phyloP scores from a whole-genome alignment of 2,329 filamentous ascomycete species.

The Rutstroemia sydowiana region DNA sequence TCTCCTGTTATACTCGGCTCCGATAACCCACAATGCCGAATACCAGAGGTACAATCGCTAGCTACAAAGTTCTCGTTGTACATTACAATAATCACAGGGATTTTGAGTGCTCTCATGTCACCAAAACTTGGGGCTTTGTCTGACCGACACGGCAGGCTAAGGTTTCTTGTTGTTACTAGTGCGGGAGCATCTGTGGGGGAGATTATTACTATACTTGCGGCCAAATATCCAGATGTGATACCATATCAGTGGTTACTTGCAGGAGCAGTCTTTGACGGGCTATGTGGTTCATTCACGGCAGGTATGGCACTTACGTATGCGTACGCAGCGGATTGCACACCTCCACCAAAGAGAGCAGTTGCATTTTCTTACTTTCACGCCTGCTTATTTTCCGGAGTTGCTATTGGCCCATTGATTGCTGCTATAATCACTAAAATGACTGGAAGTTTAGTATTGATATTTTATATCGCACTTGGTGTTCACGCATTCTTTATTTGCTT shows the following conservation, averaged over 20 bases:
- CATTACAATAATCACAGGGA: conserved; percentile 65
- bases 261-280: conserved; percentile 70
- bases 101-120: conserved; percentile 71
- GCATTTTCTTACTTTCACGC: conserved; percentile 87
- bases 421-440: conserved; percentile 73
- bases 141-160: conserved; percentile 76
- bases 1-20: conserved; percentile 58
- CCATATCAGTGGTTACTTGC: conserved; percentile 74
- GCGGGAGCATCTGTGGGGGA: conserved; percentile 70
- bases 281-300: conserved; percentile 83
- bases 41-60: conserved; percentile 67
- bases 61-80: conserved; percentile 75
- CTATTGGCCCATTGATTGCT: conserved; percentile 74
- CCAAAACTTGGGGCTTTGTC: conserved; percentile 80
- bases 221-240: conserved; percentile 63
- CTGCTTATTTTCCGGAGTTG: conserved; percentile 81
- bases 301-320: conserved; percentile 71
- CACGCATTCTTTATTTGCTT: conserved; percentile 69
- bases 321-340: conserved; percentile 83
- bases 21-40: conserved; percentile 73
- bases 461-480: conserved; percentile 70
- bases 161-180: conserved; percentile 65
- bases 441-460: conserved; percentile 69
- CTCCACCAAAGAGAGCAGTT: conserved; percentile 70
- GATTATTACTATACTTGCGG: conserved; percentile 69